Percentiles rank a stretch among this genome's conserved stretches.
Conservation (phyloP, 805 yeast genomes). For the Yarrowia keelungensis region DNA sequence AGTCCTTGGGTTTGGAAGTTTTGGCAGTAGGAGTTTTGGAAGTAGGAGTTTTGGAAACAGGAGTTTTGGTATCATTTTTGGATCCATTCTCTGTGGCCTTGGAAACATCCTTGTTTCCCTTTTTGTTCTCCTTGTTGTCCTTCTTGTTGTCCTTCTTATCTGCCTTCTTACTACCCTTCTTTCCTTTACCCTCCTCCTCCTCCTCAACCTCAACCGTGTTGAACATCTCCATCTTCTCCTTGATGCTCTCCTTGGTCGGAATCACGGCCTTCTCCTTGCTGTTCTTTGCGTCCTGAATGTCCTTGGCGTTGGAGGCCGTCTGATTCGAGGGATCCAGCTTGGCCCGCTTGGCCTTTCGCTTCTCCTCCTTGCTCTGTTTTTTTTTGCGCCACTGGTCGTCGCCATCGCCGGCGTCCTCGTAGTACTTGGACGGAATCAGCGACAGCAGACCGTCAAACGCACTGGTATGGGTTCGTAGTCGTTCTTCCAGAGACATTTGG, state of each 20-base stretch:
- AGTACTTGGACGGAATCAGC: slow-evolving; percentile 91
- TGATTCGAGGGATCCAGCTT: slow-evolving; percentile 71
- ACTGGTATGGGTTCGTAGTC: slow-evolving; percentile 50
- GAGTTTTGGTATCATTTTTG: neutral
- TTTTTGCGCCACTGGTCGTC: slow-evolving; percentile 89
- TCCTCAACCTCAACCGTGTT: slow-evolving; percentile 46
- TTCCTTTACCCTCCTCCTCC: slow-evolving; percentile 2
- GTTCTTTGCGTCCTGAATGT: slow-evolving; percentile 50
- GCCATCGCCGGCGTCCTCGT: slow-evolving; percentile 82
- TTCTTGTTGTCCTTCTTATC: slow-evolving; percentile 23
- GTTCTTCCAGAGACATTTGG: slow-evolving; percentile 43
- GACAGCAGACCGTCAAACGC: slow-evolving; percentile 88
- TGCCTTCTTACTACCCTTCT: slow-evolving; percentile 28
- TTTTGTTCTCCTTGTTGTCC: slow-evolving; percentile 42
- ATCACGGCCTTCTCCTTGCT: slow-evolving; percentile 37
- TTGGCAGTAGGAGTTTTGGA: no score
- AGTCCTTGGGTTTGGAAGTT: no score
- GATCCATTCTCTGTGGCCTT: slow-evolving; percentile 6
- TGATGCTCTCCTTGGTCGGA: slow-evolving; percentile 32
- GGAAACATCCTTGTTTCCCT: slow-evolving; percentile 41
- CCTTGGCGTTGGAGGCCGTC: slow-evolving; percentile 49
- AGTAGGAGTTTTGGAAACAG: no score
- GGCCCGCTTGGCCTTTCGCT: slow-evolving; percentile 65
- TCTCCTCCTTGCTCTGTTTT: slow-evolving; percentile 70
- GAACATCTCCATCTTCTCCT: slow-evolving; percentile 43